Evolutionary conservation across 176 grass and related monocot genomes (phyloP).

Genomic region (Oryza meridionalis): DNA sequence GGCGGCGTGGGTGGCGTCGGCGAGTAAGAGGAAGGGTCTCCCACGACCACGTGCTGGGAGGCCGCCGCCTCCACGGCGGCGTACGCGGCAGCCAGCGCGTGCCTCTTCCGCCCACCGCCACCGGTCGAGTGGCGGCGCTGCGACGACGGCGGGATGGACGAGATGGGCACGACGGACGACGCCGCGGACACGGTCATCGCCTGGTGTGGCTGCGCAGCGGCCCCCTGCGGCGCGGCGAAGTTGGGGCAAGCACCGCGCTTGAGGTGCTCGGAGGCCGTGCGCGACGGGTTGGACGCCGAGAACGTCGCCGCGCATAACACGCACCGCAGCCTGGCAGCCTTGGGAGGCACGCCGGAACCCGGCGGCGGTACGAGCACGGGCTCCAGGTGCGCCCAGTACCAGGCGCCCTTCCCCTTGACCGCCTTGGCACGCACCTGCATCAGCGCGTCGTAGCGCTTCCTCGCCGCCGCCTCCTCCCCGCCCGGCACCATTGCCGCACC

Average conservation of each 20-base stretch:
- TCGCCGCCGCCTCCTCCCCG: conserved; percentile 41
- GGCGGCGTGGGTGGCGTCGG: conserved; percentile 44
- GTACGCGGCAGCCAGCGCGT: conserved; percentile 28
- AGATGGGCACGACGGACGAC: conserved; percentile 41
- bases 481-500: neutral
- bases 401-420: conserved; percentile 75
- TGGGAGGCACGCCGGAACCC: conserved; percentile 50
- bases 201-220: neutral
- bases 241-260: conserved; percentile 80
- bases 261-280: conserved; percentile 83
- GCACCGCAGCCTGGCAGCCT: conserved; percentile 58
- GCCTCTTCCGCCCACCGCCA: conserved; percentile 32
- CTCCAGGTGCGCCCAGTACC: conserved; percentile 87
- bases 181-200: conserved; percentile 8
- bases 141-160: conserved; percentile 41
- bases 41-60: conserved; percentile 9
- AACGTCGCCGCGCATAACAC: conserved; percentile 58
- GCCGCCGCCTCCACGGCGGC: conserved; percentile 4
- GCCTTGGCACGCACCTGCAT: conserved; percentile 73
- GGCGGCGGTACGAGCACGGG: conserved; percentile 59
- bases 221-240: conserved; percentile 37
- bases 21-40: conserved; percentile 36
- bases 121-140: conserved; percentile 43
- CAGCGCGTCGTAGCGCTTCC: conserved; percentile 62
- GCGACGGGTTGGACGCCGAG: conserved; percentile 73